Evolutionary conservation across 371 early-diverging fungal genomes (phyloP).

Genomic region (Lichtheimia ornata): DNA sequence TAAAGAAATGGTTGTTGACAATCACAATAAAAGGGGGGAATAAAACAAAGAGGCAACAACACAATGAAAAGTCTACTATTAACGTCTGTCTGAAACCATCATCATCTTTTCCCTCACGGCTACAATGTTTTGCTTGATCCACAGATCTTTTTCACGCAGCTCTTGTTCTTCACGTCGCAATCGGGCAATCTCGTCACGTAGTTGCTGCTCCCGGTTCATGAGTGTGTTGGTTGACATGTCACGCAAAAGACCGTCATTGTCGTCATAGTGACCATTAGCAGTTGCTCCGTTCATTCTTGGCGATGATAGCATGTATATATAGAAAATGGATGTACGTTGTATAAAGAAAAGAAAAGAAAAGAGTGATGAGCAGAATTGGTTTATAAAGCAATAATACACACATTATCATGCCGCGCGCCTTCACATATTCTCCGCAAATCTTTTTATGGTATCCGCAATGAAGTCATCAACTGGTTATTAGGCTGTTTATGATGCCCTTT

Average conservation of each 20-base stretch:
- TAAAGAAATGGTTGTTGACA: background rate
- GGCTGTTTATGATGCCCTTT: no score
- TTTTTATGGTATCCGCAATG: no score
- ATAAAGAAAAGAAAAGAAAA: no score
- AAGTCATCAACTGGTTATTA: no score
- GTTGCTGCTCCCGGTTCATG: conserved; percentile 33
- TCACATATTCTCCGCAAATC: no score
- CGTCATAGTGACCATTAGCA: conserved; percentile 9
- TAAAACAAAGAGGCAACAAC: background rate
- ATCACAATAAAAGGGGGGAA: background rate
- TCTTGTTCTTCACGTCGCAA: conserved; percentile 45
- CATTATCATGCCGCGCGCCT: no score
- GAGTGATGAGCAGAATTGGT: no score
- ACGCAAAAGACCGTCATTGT: conserved; percentile 33
- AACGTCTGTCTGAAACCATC: conserved; percentile 11
- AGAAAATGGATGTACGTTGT: no score
- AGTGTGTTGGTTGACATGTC: conserved; percentile 29
- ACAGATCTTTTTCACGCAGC: conserved; percentile 41
- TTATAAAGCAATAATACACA: no score
- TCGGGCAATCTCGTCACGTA: conserved; percentile 48
- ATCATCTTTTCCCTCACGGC: conserved; percentile 46
- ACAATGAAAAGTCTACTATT: conserved; percentile 1
- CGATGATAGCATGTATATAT: no score
- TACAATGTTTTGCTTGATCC: conserved; percentile 45
- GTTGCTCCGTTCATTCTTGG: no score